Base-by-base conservation (phyloP, 352 stramenopile species). In the Phytophthora litchii region DNA sequence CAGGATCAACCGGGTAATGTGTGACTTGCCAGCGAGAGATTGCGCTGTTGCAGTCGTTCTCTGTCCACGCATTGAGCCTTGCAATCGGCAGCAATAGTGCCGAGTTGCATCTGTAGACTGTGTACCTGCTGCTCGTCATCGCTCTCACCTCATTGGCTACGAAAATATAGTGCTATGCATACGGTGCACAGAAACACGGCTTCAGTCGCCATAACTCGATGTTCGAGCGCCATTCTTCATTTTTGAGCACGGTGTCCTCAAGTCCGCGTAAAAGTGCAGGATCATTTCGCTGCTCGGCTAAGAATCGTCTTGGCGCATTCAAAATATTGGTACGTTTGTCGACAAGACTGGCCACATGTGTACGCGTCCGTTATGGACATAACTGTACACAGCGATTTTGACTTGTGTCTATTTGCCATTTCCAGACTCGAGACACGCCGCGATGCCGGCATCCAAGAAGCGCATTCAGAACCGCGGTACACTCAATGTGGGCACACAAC, bases 361-460 rank as follows among this genome's bases (percentile, higher is more conserved):
- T 27, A 27, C 5, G 12, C 44, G 37, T 45, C 58, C 50, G 58
- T 67, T 67, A 52, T 62, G 13, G 8, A 37, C 10, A 45, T 19
- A 34, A 31, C 31, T 29, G 3, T 11, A 4, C 19, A 13, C 1
- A 31, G 17, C 9, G 11, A 42, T 45, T 20, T 40, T 64, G 29
- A 44, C 55, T 44, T 20, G 29, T 36, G 20, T 54, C 25, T 55
- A 17, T 58, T 47, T 64, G 36, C 20, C 35, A 61, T 52, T 66
- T 54, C 19, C 46, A 56, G 53, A 58, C 45, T 59, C 20, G 36
- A 34, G 32, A 3, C 19, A 29, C 14, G 13, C 31, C 20, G 9
- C 12, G 6, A 92, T 92, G 83, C 80, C 80, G 0, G 80, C 79
- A 34, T 89, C 78, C 57, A 92, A 92, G 64, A 92, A 91, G 65